A percentile compares a stretch with the other conserved stretches of the same genome.
phyloP scores from a whole-genome alignment of 2,329 filamentous ascomycete genomes.

The Cordyceps sp. region DNA sequence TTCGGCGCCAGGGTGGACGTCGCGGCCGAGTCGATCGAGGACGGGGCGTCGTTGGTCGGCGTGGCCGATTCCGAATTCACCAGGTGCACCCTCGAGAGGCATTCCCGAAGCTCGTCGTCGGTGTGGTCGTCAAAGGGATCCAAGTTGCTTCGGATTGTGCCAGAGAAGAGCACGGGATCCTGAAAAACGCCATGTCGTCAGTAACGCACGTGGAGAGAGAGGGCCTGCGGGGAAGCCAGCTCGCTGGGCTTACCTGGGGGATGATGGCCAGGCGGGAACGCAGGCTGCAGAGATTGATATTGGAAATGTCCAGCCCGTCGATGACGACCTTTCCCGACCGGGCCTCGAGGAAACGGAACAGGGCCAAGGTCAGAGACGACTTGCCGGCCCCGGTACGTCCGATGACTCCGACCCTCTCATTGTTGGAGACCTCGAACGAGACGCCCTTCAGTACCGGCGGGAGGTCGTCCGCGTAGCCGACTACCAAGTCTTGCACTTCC shows the following conservation, averaged over 20 bases:
- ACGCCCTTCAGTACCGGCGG: conserved; percentile 55
- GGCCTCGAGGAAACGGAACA: conserved; percentile 65
- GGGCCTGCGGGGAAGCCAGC: neutral
- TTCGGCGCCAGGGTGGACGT: conserved; percentile 16
- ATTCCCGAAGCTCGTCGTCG: conserved; percentile 53
- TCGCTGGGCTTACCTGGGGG: conserved; percentile 30
- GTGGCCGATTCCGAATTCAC: conserved; percentile 24
- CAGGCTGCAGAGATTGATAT: conserved; percentile 51
- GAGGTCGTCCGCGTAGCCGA: conserved; percentile 54
- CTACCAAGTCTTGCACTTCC: conserved; percentile 56
- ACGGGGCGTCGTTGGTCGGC: conserved; percentile 20
- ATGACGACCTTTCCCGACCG: conserved; percentile 49
- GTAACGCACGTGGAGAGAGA: neutral
- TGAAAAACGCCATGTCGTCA: conserved; percentile 13
- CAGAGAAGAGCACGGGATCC: conserved; percentile 68
- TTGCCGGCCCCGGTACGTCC: conserved; percentile 68
- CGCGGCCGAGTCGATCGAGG: conserved; percentile 15
- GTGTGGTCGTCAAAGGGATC: conserved; percentile 59
- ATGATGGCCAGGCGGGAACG: conserved; percentile 66
- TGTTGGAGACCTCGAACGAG: conserved; percentile 46
- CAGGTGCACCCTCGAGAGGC: conserved; percentile 55
- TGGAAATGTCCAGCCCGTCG: conserved; percentile 60
- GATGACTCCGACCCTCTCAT: conserved; percentile 59
- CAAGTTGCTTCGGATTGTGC: conserved; percentile 59
- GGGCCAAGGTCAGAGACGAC: conserved; percentile 55